Percentiles rank a stretch among this genome's conserved stretches.
Evolutionary conservation across 139 green algal species (phyloP).

Genomic region (Pycnococcus provasolii): DNA sequence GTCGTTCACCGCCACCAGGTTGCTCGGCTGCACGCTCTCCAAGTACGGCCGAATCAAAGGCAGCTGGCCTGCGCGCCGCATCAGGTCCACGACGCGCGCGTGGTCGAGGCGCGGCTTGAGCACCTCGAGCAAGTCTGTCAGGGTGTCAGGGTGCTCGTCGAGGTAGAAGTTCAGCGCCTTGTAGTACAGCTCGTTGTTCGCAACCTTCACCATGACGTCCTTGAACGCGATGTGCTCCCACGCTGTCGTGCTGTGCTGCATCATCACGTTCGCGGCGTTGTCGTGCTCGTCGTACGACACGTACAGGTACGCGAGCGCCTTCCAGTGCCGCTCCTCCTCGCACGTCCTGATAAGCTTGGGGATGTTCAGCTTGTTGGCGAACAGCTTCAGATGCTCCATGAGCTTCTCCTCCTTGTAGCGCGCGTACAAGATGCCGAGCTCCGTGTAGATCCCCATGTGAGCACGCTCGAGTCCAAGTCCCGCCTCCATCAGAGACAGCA

Average conservation of each 20-base stretch:
- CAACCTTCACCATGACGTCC: slow-evolving; percentile 85
- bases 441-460: slow-evolving; percentile 99
- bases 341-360: slow-evolving; percentile 87
- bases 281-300: slow-evolving; percentile 97
- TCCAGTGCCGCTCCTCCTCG: slow-evolving; percentile 91
- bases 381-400: slow-evolving; percentile 99
- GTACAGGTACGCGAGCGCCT: slow-evolving; percentile 94
- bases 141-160: slow-evolving; percentile 86
- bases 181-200: slow-evolving; percentile 85
- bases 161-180: slow-evolving; percentile 90
- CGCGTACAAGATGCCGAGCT: slow-evolving; percentile 85
- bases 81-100: slow-evolving; percentile 77
- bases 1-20: slow-evolving; percentile 81
- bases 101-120: slow-evolving; percentile 86
- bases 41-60: slow-evolving; percentile 95
- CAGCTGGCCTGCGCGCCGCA: slow-evolving; percentile 71
- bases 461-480: slow-evolving; percentile 94
- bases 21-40: slow-evolving; percentile 76
- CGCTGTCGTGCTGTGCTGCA: slow-evolving; percentile 76
- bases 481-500: slow-evolving; percentile 88
- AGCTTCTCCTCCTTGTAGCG: slow-evolving; percentile 75
- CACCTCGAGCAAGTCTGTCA: slow-evolving; percentile 88
- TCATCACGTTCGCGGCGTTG: slow-evolving; percentile 88
- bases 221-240: slow-evolving; percentile 98
- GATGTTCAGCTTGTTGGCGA: slow-evolving; percentile 92